Conservation (phyloP, 805 yeast genomes). For the Candida xiaguanensis region DNA sequence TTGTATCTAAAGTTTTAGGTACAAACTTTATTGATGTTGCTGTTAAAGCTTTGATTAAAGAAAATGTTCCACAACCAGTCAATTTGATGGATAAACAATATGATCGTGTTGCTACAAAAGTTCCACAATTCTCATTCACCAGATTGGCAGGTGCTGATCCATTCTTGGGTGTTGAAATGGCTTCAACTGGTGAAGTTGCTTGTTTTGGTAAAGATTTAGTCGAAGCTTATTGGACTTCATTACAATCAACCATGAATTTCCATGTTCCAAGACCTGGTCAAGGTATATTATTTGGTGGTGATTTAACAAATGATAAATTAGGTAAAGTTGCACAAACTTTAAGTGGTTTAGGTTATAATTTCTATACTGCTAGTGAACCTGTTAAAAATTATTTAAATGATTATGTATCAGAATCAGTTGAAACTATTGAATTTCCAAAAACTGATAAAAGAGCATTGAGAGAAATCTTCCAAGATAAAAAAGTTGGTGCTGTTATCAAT, state of each 20-base stretch:
- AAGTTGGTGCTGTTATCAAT: slow-evolving; percentile 86
- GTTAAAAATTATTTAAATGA: slow-evolving; percentile 67
- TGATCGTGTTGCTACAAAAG: slow-evolving; percentile 72
- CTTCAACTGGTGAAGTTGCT: slow-evolving; percentile 98
- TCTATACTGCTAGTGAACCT: slow-evolving; percentile 69
- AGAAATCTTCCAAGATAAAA: slow-evolving; percentile 85
- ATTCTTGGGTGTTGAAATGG: slow-evolving; percentile 97
- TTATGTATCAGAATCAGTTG: slow-evolving; percentile 45
- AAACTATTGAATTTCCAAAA: slow-evolving; percentile 84
- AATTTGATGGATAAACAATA: slow-evolving; percentile 76
- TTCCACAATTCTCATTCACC: slow-evolving; percentile 97
- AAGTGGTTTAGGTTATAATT: slow-evolving; percentile 73
- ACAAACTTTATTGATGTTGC: slow-evolving; percentile 93
- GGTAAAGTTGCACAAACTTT: slow-evolving; percentile 71
- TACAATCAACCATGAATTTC: slow-evolving; percentile 97
- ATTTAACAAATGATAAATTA: slow-evolving; percentile 64
- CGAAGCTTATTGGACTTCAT: slow-evolving; percentile 97
- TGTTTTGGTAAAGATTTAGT: slow-evolving; percentile 82
- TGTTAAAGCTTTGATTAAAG: slow-evolving; percentile 76
- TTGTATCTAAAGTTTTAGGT: slow-evolving; percentile 95
- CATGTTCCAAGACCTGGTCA: slow-evolving; percentile 86
- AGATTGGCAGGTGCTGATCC: slow-evolving; percentile 99
- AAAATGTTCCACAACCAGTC: slow-evolving; percentile 71
- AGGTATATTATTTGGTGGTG: slow-evolving; percentile 94
- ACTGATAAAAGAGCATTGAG: slow-evolving; percentile 90